These are phyloP conservation scores for Melocanna baccifera DNA, from an alignment of 176 grass and related monocot species.

Conservation along the genomic window DNA sequence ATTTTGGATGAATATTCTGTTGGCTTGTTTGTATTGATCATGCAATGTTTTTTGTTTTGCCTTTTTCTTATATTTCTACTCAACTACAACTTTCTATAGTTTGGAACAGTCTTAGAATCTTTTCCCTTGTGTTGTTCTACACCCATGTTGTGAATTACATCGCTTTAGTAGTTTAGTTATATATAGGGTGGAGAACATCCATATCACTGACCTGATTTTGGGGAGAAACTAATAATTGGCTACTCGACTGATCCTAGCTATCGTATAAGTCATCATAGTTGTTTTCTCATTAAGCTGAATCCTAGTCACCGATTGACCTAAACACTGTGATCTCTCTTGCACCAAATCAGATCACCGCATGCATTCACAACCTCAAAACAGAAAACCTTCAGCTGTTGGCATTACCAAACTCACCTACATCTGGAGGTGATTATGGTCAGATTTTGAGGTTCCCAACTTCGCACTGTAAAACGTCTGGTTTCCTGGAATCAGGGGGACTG, in stretches of 20 bases:
- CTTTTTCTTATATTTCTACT: not conserved
- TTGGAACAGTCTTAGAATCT: not conserved
- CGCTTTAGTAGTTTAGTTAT: not conserved
- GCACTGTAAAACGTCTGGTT: not conserved
- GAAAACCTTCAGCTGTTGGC: not conserved
- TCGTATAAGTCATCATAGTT: not conserved
- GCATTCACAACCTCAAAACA: not conserved
- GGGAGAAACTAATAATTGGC: not conserved
- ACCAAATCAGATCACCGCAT: not conserved
- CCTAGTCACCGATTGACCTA: not conserved
- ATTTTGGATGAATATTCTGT: not conserved
- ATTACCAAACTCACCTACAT: not conserved
- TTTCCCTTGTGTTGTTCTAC: not conserved
- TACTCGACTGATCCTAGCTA: conserved; percentile 13
- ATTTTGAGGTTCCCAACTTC: not conserved
- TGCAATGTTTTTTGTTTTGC: not conserved
- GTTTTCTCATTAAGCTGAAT: not conserved
- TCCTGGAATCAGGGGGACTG: not conserved
- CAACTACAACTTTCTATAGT: not conserved
- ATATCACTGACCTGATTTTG: not conserved
- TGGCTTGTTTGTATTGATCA: conserved; percentile 12
- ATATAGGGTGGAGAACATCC: not conserved
- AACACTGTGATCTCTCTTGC: not conserved
- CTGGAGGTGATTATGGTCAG: not conserved
- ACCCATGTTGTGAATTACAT: not conserved